Conservation (phyloP, 306 rosid species). For the Malus sieversii region DNA sequence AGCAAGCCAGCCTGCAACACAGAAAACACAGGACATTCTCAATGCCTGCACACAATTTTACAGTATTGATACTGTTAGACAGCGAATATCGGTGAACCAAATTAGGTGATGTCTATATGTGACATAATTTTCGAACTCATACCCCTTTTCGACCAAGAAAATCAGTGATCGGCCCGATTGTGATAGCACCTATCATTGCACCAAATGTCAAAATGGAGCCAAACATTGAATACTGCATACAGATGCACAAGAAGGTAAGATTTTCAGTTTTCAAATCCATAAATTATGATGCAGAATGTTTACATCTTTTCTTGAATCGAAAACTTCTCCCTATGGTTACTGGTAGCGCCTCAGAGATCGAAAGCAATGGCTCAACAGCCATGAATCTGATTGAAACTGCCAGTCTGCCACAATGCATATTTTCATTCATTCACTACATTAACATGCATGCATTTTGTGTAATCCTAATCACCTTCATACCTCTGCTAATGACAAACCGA, state of each 20-base stretch:
- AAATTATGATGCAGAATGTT: not conserved
- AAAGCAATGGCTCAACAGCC: too few relatives aligned
- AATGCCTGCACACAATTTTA: constrained; percentile 53
- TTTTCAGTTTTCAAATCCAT: not conserved
- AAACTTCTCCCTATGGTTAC: not conserved
- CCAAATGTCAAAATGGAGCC: constrained; percentile 94
- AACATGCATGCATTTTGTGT: not conserved
- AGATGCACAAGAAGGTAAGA: not conserved
- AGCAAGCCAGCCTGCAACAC: constrained; percentile 76
- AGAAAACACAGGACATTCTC: constrained; percentile 68
- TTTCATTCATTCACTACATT: too few relatives aligned
- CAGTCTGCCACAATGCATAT: too few relatives aligned
- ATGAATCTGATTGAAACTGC: too few relatives aligned
- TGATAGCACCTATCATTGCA: constrained; percentile 93
- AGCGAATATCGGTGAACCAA: not conserved
- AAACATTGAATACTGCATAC: constrained; percentile 66
- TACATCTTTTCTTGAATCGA: not conserved
- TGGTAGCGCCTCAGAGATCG: too few relatives aligned
- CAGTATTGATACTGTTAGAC: not conserved
- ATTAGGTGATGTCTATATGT: not conserved
- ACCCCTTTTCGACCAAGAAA: constrained; percentile 79
- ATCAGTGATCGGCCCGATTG: constrained; percentile 80
- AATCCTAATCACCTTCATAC: constrained; percentile 19
- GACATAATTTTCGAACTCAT: constrained; percentile 1
- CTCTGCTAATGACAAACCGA: constrained; percentile 58